Evolutionary conservation across 2,329 filamentous ascomycete genomes (phyloP), one percentile per base, ranked within the genome.

Genomic region (Bretziella fagacearum): DNA sequence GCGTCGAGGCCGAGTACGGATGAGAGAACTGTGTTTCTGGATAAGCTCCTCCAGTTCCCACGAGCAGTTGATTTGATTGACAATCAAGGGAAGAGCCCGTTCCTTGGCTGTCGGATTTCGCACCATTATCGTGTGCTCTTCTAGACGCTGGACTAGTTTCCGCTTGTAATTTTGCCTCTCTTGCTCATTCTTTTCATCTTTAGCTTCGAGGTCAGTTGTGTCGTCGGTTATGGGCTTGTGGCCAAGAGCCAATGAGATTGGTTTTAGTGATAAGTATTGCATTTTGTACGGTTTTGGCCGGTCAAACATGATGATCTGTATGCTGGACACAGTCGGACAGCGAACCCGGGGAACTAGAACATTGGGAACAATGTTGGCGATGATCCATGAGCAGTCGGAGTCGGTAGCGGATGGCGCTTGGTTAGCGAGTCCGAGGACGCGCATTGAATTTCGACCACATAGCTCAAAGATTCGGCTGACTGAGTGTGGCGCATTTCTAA

Each of bases 51-150:
- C 81, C 49, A 98, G 70, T 61, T 98, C 93, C 66, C 80, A 86
- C 0, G 87, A 85, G 70, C 91, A 98, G 58, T 98, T 98, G 59
- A 96, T 81, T 63, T 96, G 89, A 55, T 87, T 85, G 54, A 95
- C 74, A 50, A 96, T 87, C 48, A 76, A 77, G 3, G 80, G 73
- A 25, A 98, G 67, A 1, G 83, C 81, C 52, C 77, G 73, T 60
- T 98, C 91, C 56, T 94, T 89, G 51, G 79, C 74, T 1, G 89
- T 91, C 2, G 79, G 75, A 2, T 74, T 65, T 57, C 83, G 83
- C 54, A 78, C 78, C 46, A 83, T 68, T 3, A 98, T 85, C 2
- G 82, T 89, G 60, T 98, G 93, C 53, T 85, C 71, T 57, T 81
- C 85, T 17, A 43, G 40, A 62, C 96, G 96, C 54, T 93, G 77